Evolutionary conservation across 305 asterid species (phyloP), one percentile per base, ranked within the genome.

Genomic region (Andrographis paniculata): DNA sequence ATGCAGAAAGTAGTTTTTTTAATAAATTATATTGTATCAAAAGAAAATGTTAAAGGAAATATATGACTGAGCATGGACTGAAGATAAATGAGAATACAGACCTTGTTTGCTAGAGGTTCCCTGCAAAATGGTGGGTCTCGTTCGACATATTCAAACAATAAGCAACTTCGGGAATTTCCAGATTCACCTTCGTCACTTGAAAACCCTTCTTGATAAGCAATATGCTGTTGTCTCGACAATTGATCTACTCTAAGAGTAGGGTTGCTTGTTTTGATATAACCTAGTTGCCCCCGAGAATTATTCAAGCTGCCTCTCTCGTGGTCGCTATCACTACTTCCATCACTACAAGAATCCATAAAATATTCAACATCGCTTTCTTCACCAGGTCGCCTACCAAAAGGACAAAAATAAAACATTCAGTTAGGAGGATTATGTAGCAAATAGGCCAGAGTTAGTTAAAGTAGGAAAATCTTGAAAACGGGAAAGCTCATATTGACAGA

Each of bases 171-270:
- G 41, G 96, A 60, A 45, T 62, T 74, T 45, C 87, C 85, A 61
- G 83, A 55, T 62, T 91, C 96, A 56, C 99, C 75, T 56, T 91
- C 99, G 41, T 86, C 99, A 6, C 99, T 91, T 28, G 95, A 86
- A 65, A 70, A 86, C 17, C 88, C 84, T 65, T 86, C 96, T 57
- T 78, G 94, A 56, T 67, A 74, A 36, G 74, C 55, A 63, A 54
- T 47, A 33, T 69, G 77, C 48, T 33, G 39, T n/a, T 12, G n/a
- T 33, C 13, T 33, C 39, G 39, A 33, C 13, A 33, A 12, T 12
- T 33, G 39, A 33, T 33, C 13, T 5, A 12, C 53, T 44, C 69
- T 48, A 41, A 52, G 57, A 17, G n/a, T n/a, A n/a, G n/a, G n/a
- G n/a, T n/a, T n/a, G n/a, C n/a, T n/a, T n/a, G n/a, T n/a, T n/a